Conservation (phyloP, 805 yeast genomes). For the Zygosaccharomyces bisporus region DNA sequence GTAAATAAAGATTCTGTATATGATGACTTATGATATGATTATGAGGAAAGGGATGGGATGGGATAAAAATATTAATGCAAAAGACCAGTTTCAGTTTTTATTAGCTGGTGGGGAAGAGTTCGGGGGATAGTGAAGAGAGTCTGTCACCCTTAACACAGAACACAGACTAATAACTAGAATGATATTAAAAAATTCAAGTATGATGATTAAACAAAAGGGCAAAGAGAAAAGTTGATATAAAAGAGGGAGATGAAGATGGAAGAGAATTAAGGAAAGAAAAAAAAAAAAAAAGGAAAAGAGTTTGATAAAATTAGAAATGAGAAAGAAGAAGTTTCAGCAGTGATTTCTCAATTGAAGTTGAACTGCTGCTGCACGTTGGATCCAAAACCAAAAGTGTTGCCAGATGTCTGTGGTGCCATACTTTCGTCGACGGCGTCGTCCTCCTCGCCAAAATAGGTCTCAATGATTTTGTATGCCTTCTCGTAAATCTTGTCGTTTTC, state of each 20-base stretch:
- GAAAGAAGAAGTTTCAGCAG: not conserved
- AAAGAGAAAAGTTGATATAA: slow-evolving; percentile 4
- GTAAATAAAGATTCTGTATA: not conserved
- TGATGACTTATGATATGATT: too few species aligned
- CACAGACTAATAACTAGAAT: not conserved
- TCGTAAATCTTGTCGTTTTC: slow-evolving; percentile 88
- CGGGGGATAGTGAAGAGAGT: not conserved
- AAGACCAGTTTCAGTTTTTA: not conserved
- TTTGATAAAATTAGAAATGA: too few species aligned
- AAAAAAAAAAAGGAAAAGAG: slow-evolving; percentile 1
- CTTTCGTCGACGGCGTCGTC: slow-evolving; percentile 72
- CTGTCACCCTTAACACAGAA: not conserved
- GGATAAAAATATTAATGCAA: too few species aligned
- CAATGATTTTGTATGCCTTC: slow-evolving; percentile 86
- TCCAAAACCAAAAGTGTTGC: slow-evolving; percentile 87
- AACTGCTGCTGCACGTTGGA: slow-evolving; percentile 53
- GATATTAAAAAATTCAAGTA: slow-evolving; percentile 7
- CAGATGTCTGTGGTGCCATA: slow-evolving; percentile 70
- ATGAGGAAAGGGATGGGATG: too few species aligned
- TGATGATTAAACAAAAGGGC: slow-evolving; percentile 6
- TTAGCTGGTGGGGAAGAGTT: not conserved
- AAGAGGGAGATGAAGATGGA: not conserved
- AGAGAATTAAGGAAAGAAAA: slow-evolving; percentile 2
- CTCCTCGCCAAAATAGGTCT: slow-evolving; percentile 83
- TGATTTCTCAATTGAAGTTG: slow-evolving; percentile 26